A percentile compares a stretch with the other conserved stretches of the same genome.
Evolutionary conservation across 768 basidiomycete genomes (phyloP).

Genomic region (Pleurotus pulmonarius): DNA sequence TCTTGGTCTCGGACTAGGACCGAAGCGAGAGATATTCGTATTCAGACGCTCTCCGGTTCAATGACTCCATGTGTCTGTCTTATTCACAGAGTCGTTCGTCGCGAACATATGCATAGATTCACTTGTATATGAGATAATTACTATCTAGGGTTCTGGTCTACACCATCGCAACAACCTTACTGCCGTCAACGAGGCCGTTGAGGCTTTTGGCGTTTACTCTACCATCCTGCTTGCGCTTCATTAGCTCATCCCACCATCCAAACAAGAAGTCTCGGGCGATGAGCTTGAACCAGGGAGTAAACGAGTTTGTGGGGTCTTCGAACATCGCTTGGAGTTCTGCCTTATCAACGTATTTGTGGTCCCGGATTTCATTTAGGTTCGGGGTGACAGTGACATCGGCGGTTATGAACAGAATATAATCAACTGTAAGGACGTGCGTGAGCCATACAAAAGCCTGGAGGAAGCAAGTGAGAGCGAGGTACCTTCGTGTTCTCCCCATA

Average conservation of each 20-base stretch:
- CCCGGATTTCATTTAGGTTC: conserved; percentile 89
- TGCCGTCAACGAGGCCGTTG: conserved; percentile 63
- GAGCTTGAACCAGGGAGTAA: conserved; percentile 99
- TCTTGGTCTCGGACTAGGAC: conserved; percentile 36
- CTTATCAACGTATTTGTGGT: conserved; percentile 88
- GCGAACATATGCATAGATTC: too few species aligned
- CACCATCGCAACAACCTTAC: conserved; percentile 67
- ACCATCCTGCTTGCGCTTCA: conserved; percentile 55
- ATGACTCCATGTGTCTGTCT: neutral
- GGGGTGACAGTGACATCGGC: conserved; percentile 79
- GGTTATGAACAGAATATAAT: conserved; percentile 95
- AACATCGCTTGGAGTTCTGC: conserved; percentile 91
- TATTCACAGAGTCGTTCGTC: neutral
- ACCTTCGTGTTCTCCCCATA: conserved; percentile 99
- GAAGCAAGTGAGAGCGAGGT: conserved; percentile 13
- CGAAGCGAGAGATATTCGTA: conserved; percentile 59
- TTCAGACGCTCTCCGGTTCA: conserved; percentile 42
- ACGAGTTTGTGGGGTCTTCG: conserved; percentile 71
- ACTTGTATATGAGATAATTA: neutral
- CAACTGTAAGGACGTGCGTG: conserved; percentile 53
- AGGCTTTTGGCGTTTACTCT: conserved; percentile 62
- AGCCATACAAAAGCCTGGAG: neutral
- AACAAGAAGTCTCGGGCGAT: conserved; percentile 96
- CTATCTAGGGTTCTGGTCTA: conserved; percentile 10
- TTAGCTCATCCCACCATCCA: conserved; percentile 96